Base-by-base conservation (phyloP, 257 asterid species). In the Craterostigma plantagineum region DNA sequence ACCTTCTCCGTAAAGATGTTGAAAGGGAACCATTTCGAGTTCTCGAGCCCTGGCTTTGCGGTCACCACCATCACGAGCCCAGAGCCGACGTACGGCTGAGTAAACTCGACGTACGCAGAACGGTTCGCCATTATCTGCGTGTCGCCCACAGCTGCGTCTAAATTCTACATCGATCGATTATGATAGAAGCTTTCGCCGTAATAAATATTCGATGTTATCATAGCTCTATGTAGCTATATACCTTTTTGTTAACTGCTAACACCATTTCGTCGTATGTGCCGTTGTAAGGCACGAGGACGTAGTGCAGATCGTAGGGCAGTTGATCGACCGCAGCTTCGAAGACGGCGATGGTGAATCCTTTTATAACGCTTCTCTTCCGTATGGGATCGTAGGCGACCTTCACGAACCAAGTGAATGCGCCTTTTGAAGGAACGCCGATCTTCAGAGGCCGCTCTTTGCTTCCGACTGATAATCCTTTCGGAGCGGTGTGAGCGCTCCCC, bases 61-160 rank as follows among this genome's bases (percentile, higher is more conserved):
- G 63, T 52, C 46, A 71, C 84, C 18, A 80, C 74, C 93, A 76
- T 76, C 40, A 64, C 74, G 39, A 81, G 58, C 49, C 77, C 86
- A 10, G 73, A 66, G 8, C 71, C 86, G 5, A 74, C 50, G 45
- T 81, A 81, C 4, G 91, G 91, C 43, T 66, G 86, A 12, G 91
- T 44, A 50, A 81, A 81, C 11, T 51, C 75, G 0, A 60, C 86
- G 9, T 42, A 30, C 46, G 36, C 56, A 16, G 48, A 77, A 0
- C 91, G 77, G 10, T 81, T 66, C 0, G 81, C 80, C 65, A 73
- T 45, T 58, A 77, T 74, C 36, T 52, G 70, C 2, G 62, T 74
- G 34, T 73, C 93, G 3, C 86, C 93, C 9, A 74, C 86, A 1
- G 72, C 80, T 42, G 74, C 86, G 58, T 77, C 82, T 59, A 81